These are phyloP conservation scores for Rhododendron ovatum DNA, from an alignment of 148 eudicot genomes.

Conservation along the genomic window DNA sequence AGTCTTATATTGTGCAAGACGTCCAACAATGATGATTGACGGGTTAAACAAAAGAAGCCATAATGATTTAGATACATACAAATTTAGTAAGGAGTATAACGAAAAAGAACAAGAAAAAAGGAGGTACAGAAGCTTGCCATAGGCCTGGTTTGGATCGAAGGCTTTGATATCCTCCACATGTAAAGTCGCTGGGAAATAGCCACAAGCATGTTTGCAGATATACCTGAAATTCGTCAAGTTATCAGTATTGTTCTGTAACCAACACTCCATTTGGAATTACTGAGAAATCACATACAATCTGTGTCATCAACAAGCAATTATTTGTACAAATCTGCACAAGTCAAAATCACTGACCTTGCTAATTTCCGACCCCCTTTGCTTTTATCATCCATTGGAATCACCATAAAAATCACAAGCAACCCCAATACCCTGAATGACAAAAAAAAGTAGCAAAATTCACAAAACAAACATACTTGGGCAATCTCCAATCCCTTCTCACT, in stretches of 20 bases:
- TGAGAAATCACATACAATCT: neutral
- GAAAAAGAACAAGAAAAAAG: neutral
- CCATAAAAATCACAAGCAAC: conserved; percentile 51
- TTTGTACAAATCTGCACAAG: neutral
- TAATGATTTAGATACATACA: neutral
- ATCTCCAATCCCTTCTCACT: neutral
- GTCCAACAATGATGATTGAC: neutral
- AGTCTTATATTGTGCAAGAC: neutral
- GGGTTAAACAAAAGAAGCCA: neutral
- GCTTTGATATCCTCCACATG: conserved; percentile 80
- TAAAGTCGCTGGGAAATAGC: conserved; percentile 72
- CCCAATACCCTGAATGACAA: conserved; percentile 48
- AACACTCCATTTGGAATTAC: neutral
- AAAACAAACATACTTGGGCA: neutral
- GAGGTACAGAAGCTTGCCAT: conserved; percentile 37
- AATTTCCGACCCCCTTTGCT: conserved; percentile 65
- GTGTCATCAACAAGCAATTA: neutral
- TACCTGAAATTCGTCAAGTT: conserved; percentile 36
- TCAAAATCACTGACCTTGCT: conserved; percentile 42
- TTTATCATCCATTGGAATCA: conserved; percentile 64
- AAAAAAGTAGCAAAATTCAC: neutral
- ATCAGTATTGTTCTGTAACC: neutral
- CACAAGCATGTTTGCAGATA: conserved; percentile 79
- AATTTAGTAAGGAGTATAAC: neutral
- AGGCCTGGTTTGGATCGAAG: conserved; percentile 75